Conservation (phyloP, 2,329 filamentous ascomycete species). For the Chalaropsis ovoidea region DNA sequence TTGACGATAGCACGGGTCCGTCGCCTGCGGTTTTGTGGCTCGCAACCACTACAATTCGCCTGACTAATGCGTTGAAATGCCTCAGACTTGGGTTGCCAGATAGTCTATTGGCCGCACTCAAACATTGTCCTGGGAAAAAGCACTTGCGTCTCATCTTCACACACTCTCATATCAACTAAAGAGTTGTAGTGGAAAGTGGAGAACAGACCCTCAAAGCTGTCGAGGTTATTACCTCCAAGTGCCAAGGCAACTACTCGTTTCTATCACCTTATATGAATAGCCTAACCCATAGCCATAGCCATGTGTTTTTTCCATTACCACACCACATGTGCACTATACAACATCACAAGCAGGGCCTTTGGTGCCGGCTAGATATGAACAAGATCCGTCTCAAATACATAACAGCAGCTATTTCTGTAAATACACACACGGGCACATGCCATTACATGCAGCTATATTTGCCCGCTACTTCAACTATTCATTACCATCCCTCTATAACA, state of each 20-base stretch:
- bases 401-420: neutral
- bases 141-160: too few relatives aligned
- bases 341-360: neutral
- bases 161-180: neutral
- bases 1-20: too few relatives aligned
- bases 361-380: neutral
- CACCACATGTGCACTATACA: neutral
- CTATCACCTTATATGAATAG: neutral
- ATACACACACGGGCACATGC: neutral
- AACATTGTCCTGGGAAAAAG: too few relatives aligned
- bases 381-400: too few relatives aligned
- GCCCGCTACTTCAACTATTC: neutral
- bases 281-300: neutral
- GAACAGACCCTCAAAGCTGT: neutral
- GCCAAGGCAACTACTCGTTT: neutral
- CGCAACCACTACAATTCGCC: too few relatives aligned
- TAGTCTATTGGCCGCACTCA: too few relatives aligned
- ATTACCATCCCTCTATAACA: neutral
- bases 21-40: too few relatives aligned
- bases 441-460: conserved; percentile 2
- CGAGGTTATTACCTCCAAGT: neutral
- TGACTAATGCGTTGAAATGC: too few relatives aligned
- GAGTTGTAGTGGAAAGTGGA: neutral
- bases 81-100: too few relatives aligned
- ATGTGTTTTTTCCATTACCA: neutral